These are phyloP conservation scores for Candida krabiensis DNA, from an alignment of 805 yeast species.

Conservation along the genomic window DNA sequence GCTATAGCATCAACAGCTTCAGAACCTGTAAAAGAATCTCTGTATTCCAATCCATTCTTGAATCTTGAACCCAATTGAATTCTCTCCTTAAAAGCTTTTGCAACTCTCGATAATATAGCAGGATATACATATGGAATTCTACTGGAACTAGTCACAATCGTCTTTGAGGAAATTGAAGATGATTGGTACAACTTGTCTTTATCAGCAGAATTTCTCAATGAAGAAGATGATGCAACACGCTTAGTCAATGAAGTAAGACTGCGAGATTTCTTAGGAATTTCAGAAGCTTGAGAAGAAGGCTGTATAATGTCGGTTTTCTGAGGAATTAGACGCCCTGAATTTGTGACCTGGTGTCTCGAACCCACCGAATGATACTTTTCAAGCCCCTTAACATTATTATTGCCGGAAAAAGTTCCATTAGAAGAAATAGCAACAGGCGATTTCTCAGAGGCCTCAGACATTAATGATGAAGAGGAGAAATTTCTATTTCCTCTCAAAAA, in stretches of 20 bases:
- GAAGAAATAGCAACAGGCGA: background rate
- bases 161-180: slow-evolving; percentile 38
- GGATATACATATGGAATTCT: slow-evolving; percentile 80
- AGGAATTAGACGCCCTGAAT: slow-evolving; percentile 45
- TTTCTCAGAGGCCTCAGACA: slow-evolving; percentile 17
- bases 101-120: slow-evolving; percentile 83
- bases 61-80: slow-evolving; percentile 73
- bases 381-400: slow-evolving; percentile 19
- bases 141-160: slow-evolving; percentile 48
- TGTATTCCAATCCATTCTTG: slow-evolving; percentile 88
- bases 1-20: slow-evolving; percentile 93
- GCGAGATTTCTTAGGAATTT: slow-evolving; percentile 44
- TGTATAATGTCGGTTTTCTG: slow-evolving; percentile 41
- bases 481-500: slow-evolving; percentile 33
- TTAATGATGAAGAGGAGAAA: slow-evolving; percentile 22
- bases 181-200: slow-evolving; percentile 29
- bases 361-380: slow-evolving; percentile 35
- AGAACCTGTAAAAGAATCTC: slow-evolving; percentile 90
- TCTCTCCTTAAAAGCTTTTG: slow-evolving; percentile 68
- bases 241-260: slow-evolving; percentile 45
- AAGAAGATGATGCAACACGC: slow-evolving; percentile 36
- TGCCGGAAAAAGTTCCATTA: background rate
- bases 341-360: slow-evolving; percentile 36
- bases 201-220: slow-evolving; percentile 31
- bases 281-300: slow-evolving; percentile 8